phyloP scores from a whole-genome alignment of 106 monocot genomes.

The Ottelia alismoides region DNA sequence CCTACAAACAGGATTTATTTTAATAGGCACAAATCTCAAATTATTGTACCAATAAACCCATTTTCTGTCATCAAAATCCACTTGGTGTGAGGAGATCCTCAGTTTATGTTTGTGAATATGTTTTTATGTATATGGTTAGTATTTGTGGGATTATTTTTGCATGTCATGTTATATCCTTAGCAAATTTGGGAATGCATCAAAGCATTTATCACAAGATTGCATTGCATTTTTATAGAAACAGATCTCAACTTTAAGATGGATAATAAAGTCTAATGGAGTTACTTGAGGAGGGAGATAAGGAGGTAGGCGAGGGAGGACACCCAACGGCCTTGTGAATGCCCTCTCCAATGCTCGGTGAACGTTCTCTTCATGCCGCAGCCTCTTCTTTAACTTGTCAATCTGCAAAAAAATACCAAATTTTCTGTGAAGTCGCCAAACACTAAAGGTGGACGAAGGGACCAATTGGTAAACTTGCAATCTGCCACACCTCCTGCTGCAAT shows the following conservation, averaged over 20 bases:
- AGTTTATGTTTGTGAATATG: no score
- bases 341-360: conserved; percentile 15
- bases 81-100: no score
- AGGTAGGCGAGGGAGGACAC: conserved; percentile 8
- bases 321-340: conserved; percentile 9
- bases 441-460: background rate
- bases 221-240: no score
- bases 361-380: conserved; percentile 12
- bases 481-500: conserved; percentile 56
- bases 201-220: no score
- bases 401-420: conserved; percentile 1
- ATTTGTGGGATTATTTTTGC: no score
- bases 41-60: no score
- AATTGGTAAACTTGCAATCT: background rate
- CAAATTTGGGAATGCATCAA: conserved; percentile 5
- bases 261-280: conserved; percentile 4
- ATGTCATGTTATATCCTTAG: no score
- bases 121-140: no score
- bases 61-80: no score
- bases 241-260: background rate
- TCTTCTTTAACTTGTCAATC: conserved; percentile 15
- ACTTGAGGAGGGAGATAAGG: conserved; percentile 26
- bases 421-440: no score
- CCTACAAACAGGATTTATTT: no score
- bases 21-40: no score